phyloP scores from a whole-genome alignment of 1,139 yeast genomes.

The Kazachstania sp. region DNA sequence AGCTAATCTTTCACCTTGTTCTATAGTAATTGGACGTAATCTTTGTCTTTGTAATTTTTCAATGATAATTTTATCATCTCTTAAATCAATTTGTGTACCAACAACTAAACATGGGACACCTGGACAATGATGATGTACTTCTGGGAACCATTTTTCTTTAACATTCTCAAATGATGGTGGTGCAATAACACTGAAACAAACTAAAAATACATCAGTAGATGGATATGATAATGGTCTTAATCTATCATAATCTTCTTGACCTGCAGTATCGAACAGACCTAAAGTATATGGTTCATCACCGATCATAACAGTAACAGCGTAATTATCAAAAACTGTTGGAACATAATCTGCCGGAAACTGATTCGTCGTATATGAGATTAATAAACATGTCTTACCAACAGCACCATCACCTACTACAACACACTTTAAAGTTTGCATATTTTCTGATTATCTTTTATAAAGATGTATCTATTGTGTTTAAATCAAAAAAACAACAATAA shows the following conservation, averaged over 20 bases:
- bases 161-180: slow-evolving; percentile 98
- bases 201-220: slow-evolving; percentile 90
- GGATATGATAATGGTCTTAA: slow-evolving; percentile 94
- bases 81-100: slow-evolving; percentile 90
- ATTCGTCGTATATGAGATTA: slow-evolving; percentile 82
- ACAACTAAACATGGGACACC: slow-evolving; percentile 94
- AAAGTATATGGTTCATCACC: slow-evolving; percentile 97
- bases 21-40: slow-evolving; percentile 75
- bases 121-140: slow-evolving; percentile 96
- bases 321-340: slow-evolving; percentile 90
- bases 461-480: neutral
- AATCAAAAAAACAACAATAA: neutral
- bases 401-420: slow-evolving; percentile 99
- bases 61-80: slow-evolving; percentile 85
- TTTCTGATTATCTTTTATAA: neutral
- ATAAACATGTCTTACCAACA: slow-evolving; percentile 85
- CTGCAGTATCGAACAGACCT: slow-evolving; percentile 96
- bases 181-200: slow-evolving; percentile 89
- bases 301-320: slow-evolving; percentile 95
- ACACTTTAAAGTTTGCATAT: slow-evolving; percentile 85
- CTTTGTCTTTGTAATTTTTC: slow-evolving; percentile 88
- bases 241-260: slow-evolving; percentile 97
- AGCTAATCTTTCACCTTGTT: slow-evolving; percentile 87
- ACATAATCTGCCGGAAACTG: slow-evolving; percentile 85
- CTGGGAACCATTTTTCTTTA: slow-evolving; percentile 97